These are phyloP conservation scores for Mrakia blollopis DNA, from an alignment of 768 basidiomycete species.

Conservation along the genomic window DNA sequence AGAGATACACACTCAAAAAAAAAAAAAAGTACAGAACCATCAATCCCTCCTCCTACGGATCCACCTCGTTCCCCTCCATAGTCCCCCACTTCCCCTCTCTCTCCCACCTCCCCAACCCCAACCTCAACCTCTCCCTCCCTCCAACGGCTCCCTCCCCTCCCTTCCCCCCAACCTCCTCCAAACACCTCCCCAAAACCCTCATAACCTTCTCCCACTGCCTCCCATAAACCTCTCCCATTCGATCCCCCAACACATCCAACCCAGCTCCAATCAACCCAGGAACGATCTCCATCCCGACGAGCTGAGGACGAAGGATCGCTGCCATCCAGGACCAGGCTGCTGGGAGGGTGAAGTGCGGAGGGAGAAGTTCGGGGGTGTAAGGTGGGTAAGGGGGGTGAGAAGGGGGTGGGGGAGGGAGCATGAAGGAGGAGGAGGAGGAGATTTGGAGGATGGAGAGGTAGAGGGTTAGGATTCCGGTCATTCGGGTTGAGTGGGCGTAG, in stretches of 20 bases:
- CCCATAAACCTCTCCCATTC: conserved; percentile 8
- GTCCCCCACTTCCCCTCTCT: not conserved
- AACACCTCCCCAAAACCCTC: conserved; percentile 3
- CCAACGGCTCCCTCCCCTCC: not conserved
- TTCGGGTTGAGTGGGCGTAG: conserved; percentile 60
- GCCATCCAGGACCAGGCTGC: conserved; percentile 29
- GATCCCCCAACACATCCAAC: conserved; percentile 10
- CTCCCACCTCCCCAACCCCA: conserved; percentile 8
- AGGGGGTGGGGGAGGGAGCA: conserved; percentile 10
- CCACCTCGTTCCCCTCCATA: not conserved
- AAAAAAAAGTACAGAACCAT: not conserved
- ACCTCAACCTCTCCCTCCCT: conserved; percentile 10
- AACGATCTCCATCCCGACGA: conserved; percentile 3
- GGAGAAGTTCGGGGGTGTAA: not conserved
- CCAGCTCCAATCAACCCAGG: conserved; percentile 17
- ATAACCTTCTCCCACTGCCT: conserved; percentile 19
- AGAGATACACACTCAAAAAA: not conserved
- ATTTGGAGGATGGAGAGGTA: conserved; percentile 65
- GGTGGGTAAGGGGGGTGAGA: conserved; percentile 26
- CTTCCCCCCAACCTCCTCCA: conserved; percentile 4
- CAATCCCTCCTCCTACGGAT: not conserved
- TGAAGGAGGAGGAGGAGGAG: not conserved
- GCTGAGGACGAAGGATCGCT: conserved; percentile 11
- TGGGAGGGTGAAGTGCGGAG: conserved; percentile 17
- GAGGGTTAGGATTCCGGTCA: conserved; percentile 75